These are phyloP conservation scores for Heliocybe sulcata DNA, from an alignment of 1,284 basidiomycete genomes.

Conservation along the genomic window DNA sequence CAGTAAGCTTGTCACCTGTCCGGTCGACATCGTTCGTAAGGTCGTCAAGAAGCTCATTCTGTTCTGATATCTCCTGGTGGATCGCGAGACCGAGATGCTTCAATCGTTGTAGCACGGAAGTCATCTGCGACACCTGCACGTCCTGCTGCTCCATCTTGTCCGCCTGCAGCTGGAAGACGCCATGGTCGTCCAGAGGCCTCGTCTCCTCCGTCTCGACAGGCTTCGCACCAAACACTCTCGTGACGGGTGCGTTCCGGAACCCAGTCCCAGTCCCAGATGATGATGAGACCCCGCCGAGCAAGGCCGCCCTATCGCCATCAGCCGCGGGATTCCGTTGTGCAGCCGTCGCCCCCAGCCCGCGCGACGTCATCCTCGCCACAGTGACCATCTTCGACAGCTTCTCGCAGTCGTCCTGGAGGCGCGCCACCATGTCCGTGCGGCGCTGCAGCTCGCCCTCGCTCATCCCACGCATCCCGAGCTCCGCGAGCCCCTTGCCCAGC, in stretches of 20 bases:
- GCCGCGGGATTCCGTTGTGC: conserved; percentile 34
- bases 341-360: conserved; percentile 27
- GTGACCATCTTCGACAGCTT: conserved; percentile 75
- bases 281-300: conserved; percentile 36
- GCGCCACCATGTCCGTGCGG: conserved; percentile 77
- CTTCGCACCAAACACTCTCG: conserved; percentile 75
- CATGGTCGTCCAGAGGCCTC: conserved; percentile 79
- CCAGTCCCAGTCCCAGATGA: conserved; percentile 13
- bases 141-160: conserved; percentile 83
- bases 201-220: conserved; percentile 83
- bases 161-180: conserved; percentile 76
- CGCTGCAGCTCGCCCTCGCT: conserved; percentile 80
- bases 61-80: conserved; percentile 72
- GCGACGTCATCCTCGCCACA: conserved; percentile 51
- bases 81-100: conserved; percentile 86
- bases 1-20: conserved; percentile 71
- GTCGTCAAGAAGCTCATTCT: conserved; percentile 84
- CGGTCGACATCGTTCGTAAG: conserved; percentile 69
- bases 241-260: conserved; percentile 35
- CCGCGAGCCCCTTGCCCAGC: conserved; percentile 66
- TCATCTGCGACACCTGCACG: conserved; percentile 69
- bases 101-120: conserved; percentile 81
- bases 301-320: conserved; percentile 55
- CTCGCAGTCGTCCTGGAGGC: conserved; percentile 81
- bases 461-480: conserved; percentile 60